These are phyloP conservation scores for Globisporangium ultimum DNA, from an alignment of 352 stramenopile species.

Conservation along the genomic window DNA sequence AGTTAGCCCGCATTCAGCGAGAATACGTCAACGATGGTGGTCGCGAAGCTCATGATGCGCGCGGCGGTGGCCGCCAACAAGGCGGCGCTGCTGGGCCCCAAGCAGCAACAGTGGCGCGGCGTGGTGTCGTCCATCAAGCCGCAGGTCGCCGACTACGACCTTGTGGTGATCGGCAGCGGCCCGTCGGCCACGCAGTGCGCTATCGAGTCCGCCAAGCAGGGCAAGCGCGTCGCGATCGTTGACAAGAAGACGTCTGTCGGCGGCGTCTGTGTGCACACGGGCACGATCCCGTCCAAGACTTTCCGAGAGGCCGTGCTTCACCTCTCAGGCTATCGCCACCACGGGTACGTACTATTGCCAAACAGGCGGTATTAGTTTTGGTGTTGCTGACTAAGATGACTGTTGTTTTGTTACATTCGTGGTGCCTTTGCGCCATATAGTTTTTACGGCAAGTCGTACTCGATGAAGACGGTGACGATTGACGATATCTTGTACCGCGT, in stretches of 20 bases:
- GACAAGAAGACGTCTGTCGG: constrained; percentile 63
- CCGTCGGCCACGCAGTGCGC: constrained; percentile 85
- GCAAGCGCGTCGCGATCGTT: constrained; percentile 75
- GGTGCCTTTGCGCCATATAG: constrained; percentile 1
- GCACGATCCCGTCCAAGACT: constrained; percentile 87
- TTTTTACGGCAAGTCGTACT: constrained; percentile 86
- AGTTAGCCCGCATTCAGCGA: not conserved
- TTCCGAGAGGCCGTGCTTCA: constrained; percentile 90
- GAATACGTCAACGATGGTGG: not conserved
- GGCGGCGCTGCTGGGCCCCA: constrained; percentile 4
- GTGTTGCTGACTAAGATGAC: no score
- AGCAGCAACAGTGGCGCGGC: constrained; percentile 9
- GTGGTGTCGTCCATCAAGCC: constrained; percentile 24
- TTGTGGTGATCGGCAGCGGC: constrained; percentile 87
- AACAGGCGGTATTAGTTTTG: not conserved
- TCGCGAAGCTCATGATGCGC: constrained; percentile 10
- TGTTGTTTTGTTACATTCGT: not conserved
- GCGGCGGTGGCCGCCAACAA: not conserved
- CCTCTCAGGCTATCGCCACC: constrained; percentile 87
- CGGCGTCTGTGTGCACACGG: constrained; percentile 83
- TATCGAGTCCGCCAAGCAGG: constrained; percentile 80
- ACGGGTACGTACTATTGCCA: constrained; percentile 33
- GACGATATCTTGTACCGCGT: constrained; percentile 82
- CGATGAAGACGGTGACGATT: constrained; percentile 79
- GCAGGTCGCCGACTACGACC: constrained; percentile 61